Base-by-base conservation (phyloP, 306 rosid genomes). In the Adenanthera pavonina region DNA sequence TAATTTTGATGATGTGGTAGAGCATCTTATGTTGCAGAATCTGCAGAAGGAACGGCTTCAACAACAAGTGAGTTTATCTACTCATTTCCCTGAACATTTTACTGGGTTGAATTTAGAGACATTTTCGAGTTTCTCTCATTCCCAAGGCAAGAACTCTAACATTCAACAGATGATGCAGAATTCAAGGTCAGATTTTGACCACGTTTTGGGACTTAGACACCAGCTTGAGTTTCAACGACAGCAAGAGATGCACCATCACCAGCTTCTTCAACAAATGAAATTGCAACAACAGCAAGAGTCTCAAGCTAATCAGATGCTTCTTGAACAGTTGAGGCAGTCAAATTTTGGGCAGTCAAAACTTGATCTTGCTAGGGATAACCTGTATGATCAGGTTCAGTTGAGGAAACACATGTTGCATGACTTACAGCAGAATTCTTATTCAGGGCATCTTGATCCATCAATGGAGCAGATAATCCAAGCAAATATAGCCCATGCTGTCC, bases 391-490 rank as follows among this genome's bases (percentile, higher is more conserved):
- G 76, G 82, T 87, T 76, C 88, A 86, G 48, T 46, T 86, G 69
- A 82, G 88, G 84, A 86, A 87, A 75, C 84, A 80, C 44, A 51
- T 67, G 78, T 82, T 84, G 52, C 78, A 83, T 77, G 93, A 91
- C 51, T 36, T 88, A 75, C 92, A 88, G 82, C 88, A 79, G 81
- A 80, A 79, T 54, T 33, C 89, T 54, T 90, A 81, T 84, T 76
- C 81, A 70, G 86, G 89, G 54, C 83, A 87, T 62, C 83, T 78
- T 72, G 89, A 91, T 79, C 91, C 91, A 65, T 83, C 89, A 34
- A 70, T 86, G 57, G 95, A 89, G 83, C 91, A 89, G 80, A 77
- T 89, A 71, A 76, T 91, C 65, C 95, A 87, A 77, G 88, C 90
- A 53, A 87, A 89, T 76, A 69, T 87, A 59, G 90, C 85, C 38